Evolutionary conservation across 2,329 filamentous ascomycete species (phyloP).

Genomic region (Colletotrichum noveboracense): DNA sequence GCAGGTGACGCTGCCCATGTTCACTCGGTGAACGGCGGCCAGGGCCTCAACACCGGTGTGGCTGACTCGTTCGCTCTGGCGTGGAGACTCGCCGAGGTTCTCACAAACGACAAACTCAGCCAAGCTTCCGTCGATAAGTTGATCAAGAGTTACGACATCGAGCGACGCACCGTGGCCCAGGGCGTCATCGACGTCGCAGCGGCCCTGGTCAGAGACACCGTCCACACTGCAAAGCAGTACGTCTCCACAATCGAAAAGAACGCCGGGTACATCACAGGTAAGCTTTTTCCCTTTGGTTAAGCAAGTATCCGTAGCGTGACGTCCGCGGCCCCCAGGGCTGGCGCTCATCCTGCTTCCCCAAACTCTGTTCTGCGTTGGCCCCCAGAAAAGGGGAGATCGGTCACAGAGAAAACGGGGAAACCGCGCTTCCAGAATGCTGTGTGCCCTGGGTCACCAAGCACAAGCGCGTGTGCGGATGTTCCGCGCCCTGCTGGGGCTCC

Average conservation of each 20-base stretch:
- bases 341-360: neutral
- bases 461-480: neutral
- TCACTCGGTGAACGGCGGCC: constrained; percentile 51
- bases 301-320: neutral
- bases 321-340: neutral
- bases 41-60: constrained; percentile 57
- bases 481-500: neutral
- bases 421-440: neutral
- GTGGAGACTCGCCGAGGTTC: constrained; percentile 53
- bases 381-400: neutral
- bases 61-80: constrained; percentile 54
- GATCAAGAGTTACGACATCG: constrained; percentile 48
- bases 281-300: neutral
- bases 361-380: neutral
- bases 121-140: constrained; percentile 29
- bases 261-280: constrained; percentile 53
- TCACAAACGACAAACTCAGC: constrained; percentile 28
- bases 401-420: neutral
- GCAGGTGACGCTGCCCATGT: constrained; percentile 57
- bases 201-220: constrained; percentile 48
- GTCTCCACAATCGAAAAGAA: constrained; percentile 52
- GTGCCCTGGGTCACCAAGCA: neutral
- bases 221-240: constrained; percentile 48
- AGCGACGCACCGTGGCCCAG: constrained; percentile 47
- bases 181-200: constrained; percentile 53